These are phyloP conservation scores for Pseudogymnoascus verrucosus DNA, from an alignment of 2,329 filamentous ascomycete genomes.

Conservation along the genomic window DNA sequence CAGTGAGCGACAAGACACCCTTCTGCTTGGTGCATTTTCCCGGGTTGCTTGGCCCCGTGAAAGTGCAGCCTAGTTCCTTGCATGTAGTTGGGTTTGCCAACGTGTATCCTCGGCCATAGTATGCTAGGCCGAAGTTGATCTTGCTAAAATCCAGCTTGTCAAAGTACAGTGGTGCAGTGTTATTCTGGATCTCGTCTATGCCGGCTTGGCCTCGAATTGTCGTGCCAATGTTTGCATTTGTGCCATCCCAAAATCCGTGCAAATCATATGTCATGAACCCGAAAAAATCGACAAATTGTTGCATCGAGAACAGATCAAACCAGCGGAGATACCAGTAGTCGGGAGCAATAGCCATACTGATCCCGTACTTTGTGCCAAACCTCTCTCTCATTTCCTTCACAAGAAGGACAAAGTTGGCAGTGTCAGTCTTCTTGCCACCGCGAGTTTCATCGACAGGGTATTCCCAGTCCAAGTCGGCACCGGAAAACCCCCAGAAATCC, in stretches of 20 bases:
- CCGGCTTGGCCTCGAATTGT: conserved; percentile 34
- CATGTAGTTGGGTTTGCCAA: conserved; percentile 9
- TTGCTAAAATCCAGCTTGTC: conserved; percentile 33
- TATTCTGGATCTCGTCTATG: conserved; percentile 34
- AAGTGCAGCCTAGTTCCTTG: conserved; percentile 18
- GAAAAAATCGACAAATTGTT: conserved; percentile 26
- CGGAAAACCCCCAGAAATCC: conserved; percentile 31
- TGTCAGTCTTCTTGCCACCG: conserved; percentile 31
- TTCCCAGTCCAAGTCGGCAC: conserved; percentile 41
- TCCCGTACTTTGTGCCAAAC: conserved; percentile 32
- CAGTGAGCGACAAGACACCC: conserved; percentile 28
- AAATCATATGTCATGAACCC: conserved; percentile 35
- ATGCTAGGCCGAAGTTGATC: conserved; percentile 39
- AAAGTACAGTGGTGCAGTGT: conserved; percentile 34
- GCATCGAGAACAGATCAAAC: conserved; percentile 25
- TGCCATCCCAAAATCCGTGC: conserved; percentile 35
- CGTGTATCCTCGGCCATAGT: conserved; percentile 40
- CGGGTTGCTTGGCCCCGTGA: conserved; percentile 17
- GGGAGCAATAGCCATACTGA: conserved; percentile 29
- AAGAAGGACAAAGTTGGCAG: conserved; percentile 27
- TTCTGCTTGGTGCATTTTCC: conserved; percentile 21
- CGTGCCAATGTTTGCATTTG: conserved; percentile 25
- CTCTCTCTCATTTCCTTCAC: conserved; percentile 15
- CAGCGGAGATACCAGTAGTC: conserved; percentile 26
- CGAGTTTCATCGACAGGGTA: conserved; percentile 32